These are phyloP conservation scores for Juglanconis oblonga DNA, from an alignment of 2,329 filamentous ascomycete genomes.

Conservation along the genomic window DNA sequence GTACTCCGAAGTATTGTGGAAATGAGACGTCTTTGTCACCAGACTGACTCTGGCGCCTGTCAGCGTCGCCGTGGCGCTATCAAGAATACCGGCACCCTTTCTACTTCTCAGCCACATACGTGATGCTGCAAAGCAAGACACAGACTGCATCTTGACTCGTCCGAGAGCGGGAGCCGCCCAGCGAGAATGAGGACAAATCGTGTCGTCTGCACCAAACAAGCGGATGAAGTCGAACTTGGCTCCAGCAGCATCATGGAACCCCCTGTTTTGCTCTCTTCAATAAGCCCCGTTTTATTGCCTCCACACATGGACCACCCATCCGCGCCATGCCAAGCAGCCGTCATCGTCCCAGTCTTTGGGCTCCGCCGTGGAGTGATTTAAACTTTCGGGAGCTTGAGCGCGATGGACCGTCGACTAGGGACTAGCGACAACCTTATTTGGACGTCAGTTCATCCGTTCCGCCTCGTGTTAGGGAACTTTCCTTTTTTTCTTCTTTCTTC, in stretches of 20 bases:
- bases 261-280: neutral
- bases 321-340: neutral
- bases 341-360: too few species aligned
- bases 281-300: neutral
- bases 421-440: constrained; percentile 18
- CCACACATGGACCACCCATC: constrained; percentile 1
- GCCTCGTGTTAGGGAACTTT: too few species aligned
- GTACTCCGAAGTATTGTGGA: neutral
- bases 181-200: neutral
- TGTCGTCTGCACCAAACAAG: neutral
- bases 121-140: neutral
- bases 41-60: neutral
- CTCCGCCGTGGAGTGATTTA: constrained; percentile 1
- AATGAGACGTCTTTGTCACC: neutral
- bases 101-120: neutral
- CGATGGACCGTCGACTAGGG: constrained; percentile 12
- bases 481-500: neutral
- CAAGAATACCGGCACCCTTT: neutral
- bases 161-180: neutral
- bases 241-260: neutral
- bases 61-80: neutral
- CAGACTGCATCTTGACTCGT: too few species aligned
- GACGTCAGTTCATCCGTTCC: constrained; percentile 12
- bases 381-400: constrained; percentile 13
- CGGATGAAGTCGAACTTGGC: neutral